These are phyloP conservation scores for Phyllosticta citrichinensis DNA, from an alignment of 2,329 filamentous ascomycete species.

Conservation along the genomic window DNA sequence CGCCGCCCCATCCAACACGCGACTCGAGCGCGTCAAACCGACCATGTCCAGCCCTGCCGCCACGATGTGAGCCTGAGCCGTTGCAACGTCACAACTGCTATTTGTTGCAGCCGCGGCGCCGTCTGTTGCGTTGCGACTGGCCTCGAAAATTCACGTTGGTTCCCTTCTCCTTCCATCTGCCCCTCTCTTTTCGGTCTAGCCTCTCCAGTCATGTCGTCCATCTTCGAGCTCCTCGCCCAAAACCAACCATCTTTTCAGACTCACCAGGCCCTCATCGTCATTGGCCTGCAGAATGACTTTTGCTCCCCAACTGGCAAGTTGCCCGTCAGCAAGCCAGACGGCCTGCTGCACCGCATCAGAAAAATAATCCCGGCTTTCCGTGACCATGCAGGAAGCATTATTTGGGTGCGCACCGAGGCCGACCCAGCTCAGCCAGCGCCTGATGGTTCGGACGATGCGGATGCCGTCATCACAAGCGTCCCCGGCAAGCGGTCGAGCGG, in stretches of 20 bases:
- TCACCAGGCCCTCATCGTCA: conserved; percentile 62
- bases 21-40: neutral
- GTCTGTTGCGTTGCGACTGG: neutral
- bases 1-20: neutral
- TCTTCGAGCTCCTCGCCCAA: conserved; percentile 35
- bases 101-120: neutral
- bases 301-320: conserved; percentile 58
- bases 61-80: neutral
- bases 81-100: neutral
- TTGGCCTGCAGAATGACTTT: conserved; percentile 91
- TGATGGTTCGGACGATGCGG: conserved; percentile 39
- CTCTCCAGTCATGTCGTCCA: conserved; percentile 25
- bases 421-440: conserved; percentile 46
- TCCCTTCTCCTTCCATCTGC: neutral
- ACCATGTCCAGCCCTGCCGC: neutral
- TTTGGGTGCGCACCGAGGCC: conserved; percentile 78
- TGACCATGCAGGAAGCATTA: conserved; percentile 53
- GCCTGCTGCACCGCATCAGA: conserved; percentile 58
- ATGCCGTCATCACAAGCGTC: conserved; percentile 34
- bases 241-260: conserved; percentile 45
- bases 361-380: conserved; percentile 65
- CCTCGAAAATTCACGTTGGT: neutral
- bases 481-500: conserved; percentile 23
- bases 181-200: neutral
- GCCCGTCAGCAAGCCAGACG: conserved; percentile 51